Evolutionary conservation across 345 rosid species (phyloP), one percentile per base, ranked within the genome.

Genomic region (Eucalyptus sp.): DNA sequence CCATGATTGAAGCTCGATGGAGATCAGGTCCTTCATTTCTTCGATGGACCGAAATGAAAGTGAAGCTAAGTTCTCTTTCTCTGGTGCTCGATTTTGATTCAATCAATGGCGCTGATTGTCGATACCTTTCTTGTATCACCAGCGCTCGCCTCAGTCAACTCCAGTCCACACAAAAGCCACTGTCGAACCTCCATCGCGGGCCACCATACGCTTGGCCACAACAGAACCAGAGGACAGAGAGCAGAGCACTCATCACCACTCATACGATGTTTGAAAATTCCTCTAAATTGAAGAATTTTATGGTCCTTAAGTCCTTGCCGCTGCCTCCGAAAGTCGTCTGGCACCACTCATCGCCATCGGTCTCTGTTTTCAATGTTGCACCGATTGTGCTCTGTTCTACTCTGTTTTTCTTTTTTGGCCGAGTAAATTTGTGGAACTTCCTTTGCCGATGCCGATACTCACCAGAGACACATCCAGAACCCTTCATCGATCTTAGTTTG

Each of bases 141-240:
- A 5, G 14, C 0, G 15, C 31, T 58, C 0, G 7, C 66, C 31
- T 58, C 31, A 58, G 7, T 58, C 66, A 58, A 58, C 66, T 58
- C n/a, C 7, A 58, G n/a, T 0, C 66, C 66, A 25, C n/a, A 0
- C 66, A 58, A 58, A 51, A 51, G 20, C 4, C 31, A 58, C n/a
- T 58, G 1, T 0, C 1, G 7, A 0, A 5, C 64, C 64, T 25
- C 66, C 66, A 60, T 60, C 31, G 16, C 31, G 0, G 31, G 66
- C 66, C 15, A 60, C 14, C 66, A 1, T 27, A 11, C 31, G 31
- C 1, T 5, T 0, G 66, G 66, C 14, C 31, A 5, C 66, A 60
- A 60, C 31, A 2, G 8, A 60, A 12, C 66, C 31, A 27, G 16
- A 60, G 66, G 0, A 25, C 31, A 0, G 15, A 60, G 66, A 12